Percentiles rank a stretch among this genome's conserved stretches.
These are phyloP conservation scores for Plasmodium chabaudi DNA, from an alignment of 169 alveolate species.

Conservation along the genomic window DNA sequence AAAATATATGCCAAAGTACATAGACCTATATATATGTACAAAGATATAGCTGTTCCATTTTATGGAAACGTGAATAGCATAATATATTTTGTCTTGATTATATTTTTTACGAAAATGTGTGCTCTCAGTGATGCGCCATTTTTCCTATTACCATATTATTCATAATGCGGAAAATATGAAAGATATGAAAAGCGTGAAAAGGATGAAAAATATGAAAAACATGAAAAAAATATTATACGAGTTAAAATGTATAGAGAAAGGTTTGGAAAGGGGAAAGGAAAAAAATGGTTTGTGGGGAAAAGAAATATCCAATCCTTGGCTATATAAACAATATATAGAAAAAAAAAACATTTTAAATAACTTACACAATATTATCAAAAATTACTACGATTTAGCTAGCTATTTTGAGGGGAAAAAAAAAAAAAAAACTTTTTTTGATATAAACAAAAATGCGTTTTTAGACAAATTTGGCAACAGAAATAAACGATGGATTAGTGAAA, in stretches of 20 bases:
- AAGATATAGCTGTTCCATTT: too few species aligned
- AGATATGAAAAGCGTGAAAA: background rate
- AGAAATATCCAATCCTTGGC: background rate
- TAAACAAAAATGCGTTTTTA: background rate
- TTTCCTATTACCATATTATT: background rate
- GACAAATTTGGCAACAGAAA: background rate
- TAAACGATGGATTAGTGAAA: background rate
- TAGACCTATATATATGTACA: too few species aligned
- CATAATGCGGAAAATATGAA: background rate
- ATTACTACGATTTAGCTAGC: conserved; percentile 18
- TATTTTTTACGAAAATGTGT: too few species aligned
- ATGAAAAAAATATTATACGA: background rate
- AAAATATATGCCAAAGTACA: too few species aligned
- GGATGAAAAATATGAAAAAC: background rate
- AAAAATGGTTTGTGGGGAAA: background rate
- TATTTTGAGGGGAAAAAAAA: conserved; percentile 1
- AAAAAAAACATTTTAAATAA: conserved; percentile 8
- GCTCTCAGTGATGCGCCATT: background rate
- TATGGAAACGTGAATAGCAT: too few species aligned
- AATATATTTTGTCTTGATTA: too few species aligned
- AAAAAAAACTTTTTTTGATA: background rate
- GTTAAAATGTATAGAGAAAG: background rate
- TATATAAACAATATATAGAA: conserved; percentile 4
- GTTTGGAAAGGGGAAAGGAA: background rate
- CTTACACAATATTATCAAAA: conserved; percentile 10